Evolutionary conservation across 2,329 filamentous ascomycete species (phyloP).

Genomic region (Periconia macrospinosa): DNA sequence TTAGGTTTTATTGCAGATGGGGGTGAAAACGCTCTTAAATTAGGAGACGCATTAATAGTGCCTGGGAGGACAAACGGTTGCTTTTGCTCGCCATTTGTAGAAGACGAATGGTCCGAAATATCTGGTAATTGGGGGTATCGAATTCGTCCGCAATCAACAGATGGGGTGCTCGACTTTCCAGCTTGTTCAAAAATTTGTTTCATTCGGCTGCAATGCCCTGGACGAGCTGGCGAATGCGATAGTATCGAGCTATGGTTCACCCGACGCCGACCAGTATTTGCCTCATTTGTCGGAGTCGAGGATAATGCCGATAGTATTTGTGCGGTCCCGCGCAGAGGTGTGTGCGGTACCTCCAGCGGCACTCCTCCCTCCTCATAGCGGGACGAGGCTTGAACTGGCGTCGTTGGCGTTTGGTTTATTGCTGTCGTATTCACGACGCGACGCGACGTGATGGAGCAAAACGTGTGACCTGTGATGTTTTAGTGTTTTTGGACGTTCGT

Average conservation of each 20-base stretch:
- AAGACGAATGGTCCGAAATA: slow-evolving; percentile 18
- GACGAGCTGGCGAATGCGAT: slow-evolving; percentile 31
- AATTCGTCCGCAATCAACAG: background rate
- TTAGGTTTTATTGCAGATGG: slow-evolving; percentile 1
- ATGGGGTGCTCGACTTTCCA: slow-evolving; percentile 4
- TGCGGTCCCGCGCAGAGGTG: background rate
- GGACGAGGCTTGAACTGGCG: too few species aligned
- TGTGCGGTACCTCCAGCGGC: slow-evolving; percentile 2
- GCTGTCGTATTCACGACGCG: background rate
- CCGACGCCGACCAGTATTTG: slow-evolving; percentile 31
- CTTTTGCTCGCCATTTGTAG: background rate
- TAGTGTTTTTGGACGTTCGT: background rate
- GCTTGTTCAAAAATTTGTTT: slow-evolving; percentile 30
- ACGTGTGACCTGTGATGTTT: background rate
- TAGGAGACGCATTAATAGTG: slow-evolving; percentile 3
- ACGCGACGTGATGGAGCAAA: too few species aligned
- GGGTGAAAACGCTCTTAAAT: background rate
- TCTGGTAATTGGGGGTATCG: slow-evolving; percentile 30
- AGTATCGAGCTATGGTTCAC: slow-evolving; percentile 17
- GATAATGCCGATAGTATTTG: background rate
- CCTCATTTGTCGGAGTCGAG: slow-evolving; percentile 8
- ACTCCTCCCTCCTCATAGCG: slow-evolving; percentile 1
- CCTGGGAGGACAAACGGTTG: background rate
- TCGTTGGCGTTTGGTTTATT: background rate
- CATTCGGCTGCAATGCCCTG: slow-evolving; percentile 31